Evolutionary conservation across 2,329 filamentous ascomycete genomes (phyloP).

Genomic region (Exophiala sideris): DNA sequence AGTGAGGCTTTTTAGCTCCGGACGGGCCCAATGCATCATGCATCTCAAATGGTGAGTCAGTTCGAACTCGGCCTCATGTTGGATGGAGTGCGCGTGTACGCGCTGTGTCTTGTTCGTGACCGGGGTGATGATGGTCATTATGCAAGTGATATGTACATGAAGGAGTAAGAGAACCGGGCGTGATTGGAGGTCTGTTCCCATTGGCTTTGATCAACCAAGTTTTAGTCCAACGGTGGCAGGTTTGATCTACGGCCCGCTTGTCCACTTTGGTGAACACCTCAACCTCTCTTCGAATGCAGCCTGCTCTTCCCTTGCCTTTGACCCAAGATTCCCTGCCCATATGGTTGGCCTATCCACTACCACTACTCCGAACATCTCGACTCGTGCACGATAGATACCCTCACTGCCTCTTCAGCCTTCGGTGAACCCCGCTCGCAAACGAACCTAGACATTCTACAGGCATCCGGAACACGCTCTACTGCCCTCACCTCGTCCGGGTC

Average conservation of each 20-base stretch:
- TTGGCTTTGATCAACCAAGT: not conserved
- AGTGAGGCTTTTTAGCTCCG: conserved; percentile 6
- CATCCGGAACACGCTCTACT: conserved; percentile 11
- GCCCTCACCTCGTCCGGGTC: not conserved
- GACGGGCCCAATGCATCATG: not conserved
- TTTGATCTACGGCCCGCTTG: conserved; percentile 16
- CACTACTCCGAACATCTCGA: conserved; percentile 1
- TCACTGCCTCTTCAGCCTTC: conserved; percentile 6
- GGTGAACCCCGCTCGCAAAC: conserved; percentile 15
- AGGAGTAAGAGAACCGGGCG: not conserved
- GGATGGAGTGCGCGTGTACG: not conserved
- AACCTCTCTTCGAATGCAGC: conserved; percentile 4
- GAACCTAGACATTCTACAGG: conserved; percentile 18
- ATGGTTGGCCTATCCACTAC: conserved; percentile 2
- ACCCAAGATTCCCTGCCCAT: conserved; percentile 2
- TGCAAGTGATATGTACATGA: conserved; percentile 24
- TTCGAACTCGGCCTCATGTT: not conserved
- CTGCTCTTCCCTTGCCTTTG: conserved; percentile 5
- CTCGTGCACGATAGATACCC: conserved; percentile 3
- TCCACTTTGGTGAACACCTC: not conserved
- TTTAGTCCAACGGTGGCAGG: conserved; percentile 17
- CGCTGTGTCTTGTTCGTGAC: conserved; percentile 1
- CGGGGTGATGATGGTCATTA: conserved; percentile 7
- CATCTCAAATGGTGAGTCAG: conserved; percentile 8
- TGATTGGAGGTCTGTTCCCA: conserved; percentile 8